These are phyloP conservation scores for Penicillium parvum DNA, from an alignment of 495 filamentous ascomycete genomes.

Conservation along the genomic window DNA sequence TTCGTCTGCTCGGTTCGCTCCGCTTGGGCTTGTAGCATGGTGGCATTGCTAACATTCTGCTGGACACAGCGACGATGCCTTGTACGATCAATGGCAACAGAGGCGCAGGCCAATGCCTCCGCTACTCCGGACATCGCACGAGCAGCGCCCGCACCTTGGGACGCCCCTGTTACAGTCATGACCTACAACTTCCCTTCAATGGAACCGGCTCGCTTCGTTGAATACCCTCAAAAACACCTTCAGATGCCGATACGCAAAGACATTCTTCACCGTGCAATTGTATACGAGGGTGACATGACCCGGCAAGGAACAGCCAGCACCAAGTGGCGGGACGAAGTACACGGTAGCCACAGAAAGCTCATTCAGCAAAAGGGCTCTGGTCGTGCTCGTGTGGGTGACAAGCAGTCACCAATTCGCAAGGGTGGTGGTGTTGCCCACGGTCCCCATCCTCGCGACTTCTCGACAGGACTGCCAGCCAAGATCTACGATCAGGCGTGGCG, in stretches of 20 bases:
- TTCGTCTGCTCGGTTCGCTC: neutral
- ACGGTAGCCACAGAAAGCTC: conserved; percentile 74
- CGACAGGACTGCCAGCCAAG: conserved; percentile 75
- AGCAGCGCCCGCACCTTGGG: conserved; percentile 31
- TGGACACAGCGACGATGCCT: conserved; percentile 48
- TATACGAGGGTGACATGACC: conserved; percentile 88
- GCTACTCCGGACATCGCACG: conserved; percentile 36
- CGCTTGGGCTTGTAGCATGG: neutral
- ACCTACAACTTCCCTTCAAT: conserved; percentile 87
- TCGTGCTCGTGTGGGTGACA: conserved; percentile 70
- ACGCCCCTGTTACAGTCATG: conserved; percentile 62
- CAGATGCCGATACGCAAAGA: conserved; percentile 83
- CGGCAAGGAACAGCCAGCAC: conserved; percentile 82
- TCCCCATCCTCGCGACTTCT: conserved; percentile 85
- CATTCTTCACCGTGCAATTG: conserved; percentile 84
- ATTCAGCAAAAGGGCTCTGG: conserved; percentile 82
- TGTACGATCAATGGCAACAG: conserved; percentile 76
- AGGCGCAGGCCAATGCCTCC: conserved; percentile 33
- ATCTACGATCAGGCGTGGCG: conserved; percentile 96
- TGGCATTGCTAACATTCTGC: conserved; percentile 13
- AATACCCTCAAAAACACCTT: conserved; percentile 78
- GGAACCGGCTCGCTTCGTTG: conserved; percentile 74
- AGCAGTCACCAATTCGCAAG: conserved; percentile 73
- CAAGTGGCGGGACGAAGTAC: conserved; percentile 80
- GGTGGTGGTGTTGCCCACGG: conserved; percentile 87